Conservation (phyloP, 169 alveolate genomes). For the Eimeria praecox region DNA sequence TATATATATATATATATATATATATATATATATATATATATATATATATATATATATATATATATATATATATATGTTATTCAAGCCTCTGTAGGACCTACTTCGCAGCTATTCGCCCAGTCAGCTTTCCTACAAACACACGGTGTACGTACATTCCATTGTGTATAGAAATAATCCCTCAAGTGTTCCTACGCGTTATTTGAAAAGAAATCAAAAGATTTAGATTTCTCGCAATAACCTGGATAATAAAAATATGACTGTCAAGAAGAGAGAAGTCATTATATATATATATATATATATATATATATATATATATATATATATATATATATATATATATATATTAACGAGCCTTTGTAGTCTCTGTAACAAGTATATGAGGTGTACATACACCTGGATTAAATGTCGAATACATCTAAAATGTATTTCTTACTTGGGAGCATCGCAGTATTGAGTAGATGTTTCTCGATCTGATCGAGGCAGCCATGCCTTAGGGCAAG, state of each 20-base stretch:
- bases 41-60: no score
- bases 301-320: no score
- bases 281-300: no score
- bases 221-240: conserved; percentile 74
- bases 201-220: conserved; percentile 66
- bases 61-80: no score
- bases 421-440: conserved; percentile 77
- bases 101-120: conserved; percentile 79
- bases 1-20: no score
- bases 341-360: conserved; percentile 43
- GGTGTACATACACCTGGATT: not conserved
- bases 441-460: conserved; percentile 50
- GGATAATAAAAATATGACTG: no score
- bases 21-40: no score
- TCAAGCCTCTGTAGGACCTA: not conserved
- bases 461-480: not conserved
- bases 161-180: not conserved
- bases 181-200: conserved; percentile 40
- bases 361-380: not conserved
- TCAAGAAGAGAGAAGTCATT: no score
- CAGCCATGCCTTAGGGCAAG: conserved; percentile 61
- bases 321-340: no score
- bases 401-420: no score
- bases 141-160: not conserved
- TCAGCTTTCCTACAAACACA: conserved; percentile 55